These are phyloP conservation scores for Ustilago vetiveriae DNA, from an alignment of 1,284 basidiomycete genomes.

Conservation along the genomic window DNA sequence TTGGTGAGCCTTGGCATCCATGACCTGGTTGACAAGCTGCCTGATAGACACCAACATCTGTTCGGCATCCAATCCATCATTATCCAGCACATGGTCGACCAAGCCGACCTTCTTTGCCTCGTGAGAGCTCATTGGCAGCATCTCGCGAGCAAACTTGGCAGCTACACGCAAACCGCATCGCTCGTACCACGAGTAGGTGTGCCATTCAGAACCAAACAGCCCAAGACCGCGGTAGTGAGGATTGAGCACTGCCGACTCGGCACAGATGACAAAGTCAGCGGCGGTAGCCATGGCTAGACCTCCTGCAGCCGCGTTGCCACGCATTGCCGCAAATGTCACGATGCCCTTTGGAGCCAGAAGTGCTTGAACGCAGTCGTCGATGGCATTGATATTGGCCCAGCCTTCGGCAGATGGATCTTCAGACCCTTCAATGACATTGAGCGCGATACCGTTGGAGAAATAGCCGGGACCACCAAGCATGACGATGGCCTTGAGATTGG, in stretches of 20 bases:
- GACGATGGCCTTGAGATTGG: conserved; percentile 67
- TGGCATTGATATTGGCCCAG: conserved; percentile 70
- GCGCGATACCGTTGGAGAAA: conserved; percentile 70
- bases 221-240: conserved; percentile 70
- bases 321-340: conserved; percentile 69
- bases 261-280: conserved; percentile 68
- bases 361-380: conserved; percentile 63
- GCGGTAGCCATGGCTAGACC: conserved; percentile 70
- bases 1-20: conserved; percentile 23
- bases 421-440: conserved; percentile 69
- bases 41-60: conserved; percentile 27
- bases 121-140: conserved; percentile 68
- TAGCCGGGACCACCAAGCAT: conserved; percentile 68
- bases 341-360: conserved; percentile 67
- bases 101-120: conserved; percentile 38
- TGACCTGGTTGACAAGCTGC: conserved; percentile 36
- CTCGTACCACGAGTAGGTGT: conserved; percentile 68
- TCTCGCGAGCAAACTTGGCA: conserved; percentile 65
- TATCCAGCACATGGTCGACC: conserved; percentile 46
- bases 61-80: conserved; percentile 11
- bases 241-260: conserved; percentile 68
- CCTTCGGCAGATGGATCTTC: conserved; percentile 68
- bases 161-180: conserved; percentile 67
- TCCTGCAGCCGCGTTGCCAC: conserved; percentile 70
- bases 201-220: conserved; percentile 69